Evolutionary conservation across 306 rosid genomes (phyloP), one percentile per base, ranked within the genome.

Genomic region (Acacia acuminata): DNA sequence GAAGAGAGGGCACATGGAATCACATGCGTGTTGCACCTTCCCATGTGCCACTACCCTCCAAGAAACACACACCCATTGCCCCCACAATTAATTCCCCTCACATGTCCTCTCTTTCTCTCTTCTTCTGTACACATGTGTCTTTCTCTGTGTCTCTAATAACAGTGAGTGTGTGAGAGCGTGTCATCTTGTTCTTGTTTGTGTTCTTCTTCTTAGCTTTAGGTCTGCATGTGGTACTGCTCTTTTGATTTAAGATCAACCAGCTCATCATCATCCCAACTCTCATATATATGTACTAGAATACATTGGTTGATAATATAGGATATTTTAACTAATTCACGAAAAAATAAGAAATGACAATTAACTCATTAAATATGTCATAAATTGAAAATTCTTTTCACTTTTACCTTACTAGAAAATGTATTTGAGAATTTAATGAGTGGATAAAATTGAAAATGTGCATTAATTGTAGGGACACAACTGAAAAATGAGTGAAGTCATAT

Each of bases 81-180:
- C 66, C 97, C 94, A 88, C 94, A 81, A 78, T 93, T 86, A 93
- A 87, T 91, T 90, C 89, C 89, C 84, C 76, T 88, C 95, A 93
- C 97, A 89, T 93, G 97, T 81, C 76, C 84, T 66, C 70, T 15
- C 2, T 64, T 1, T 25, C 3, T 56, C 32, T 8, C 65, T 58
- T 0, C 8, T 1, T 50, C 8, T 51, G 0, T 58, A 7, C 53
- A 14, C 53, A 48, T 58, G 11, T 56, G 30, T n/a, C 30, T 50
- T 1, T 16, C 56, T 17, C 1, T 4, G 9, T 17, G 25, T 55
- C 56, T 17, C 10, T 53, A 19, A 53, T 19, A 53, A 53, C 61
- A 7, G 61, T 0, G 22, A 20, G 61, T 55, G 10, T 55, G 10
- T 20, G 61, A 7, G n/a, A 51, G 61, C 7, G 61, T 36, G 22